These are phyloP conservation scores for Entomortierella chlamydospora DNA, from an alignment of 192 early-diverging fungal species.

Conservation along the genomic window DNA sequence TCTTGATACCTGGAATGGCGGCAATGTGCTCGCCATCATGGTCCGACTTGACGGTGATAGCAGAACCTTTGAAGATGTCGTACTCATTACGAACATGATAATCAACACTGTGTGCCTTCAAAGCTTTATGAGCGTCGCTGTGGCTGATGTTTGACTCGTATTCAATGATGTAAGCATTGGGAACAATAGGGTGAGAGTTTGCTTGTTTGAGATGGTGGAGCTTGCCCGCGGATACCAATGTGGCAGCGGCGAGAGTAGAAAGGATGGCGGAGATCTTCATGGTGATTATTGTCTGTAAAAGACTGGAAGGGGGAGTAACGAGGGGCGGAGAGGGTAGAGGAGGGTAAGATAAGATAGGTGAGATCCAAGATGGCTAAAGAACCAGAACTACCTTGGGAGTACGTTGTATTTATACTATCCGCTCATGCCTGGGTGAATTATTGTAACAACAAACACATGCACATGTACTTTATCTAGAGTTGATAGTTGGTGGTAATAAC, in stretches of 20 bases:
- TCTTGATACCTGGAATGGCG: slow-evolving; percentile 44
- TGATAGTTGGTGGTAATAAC: no score
- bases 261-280: slow-evolving; percentile 16
- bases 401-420: not conserved
- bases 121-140: not conserved
- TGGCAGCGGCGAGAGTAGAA: slow-evolving; percentile 19
- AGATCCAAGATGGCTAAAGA: not conserved
- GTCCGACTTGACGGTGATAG: slow-evolving; percentile 47
- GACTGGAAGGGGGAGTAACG: not conserved
- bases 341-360: not conserved
- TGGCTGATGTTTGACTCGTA: slow-evolving; percentile 25
- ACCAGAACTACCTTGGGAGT: not conserved
- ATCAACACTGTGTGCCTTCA: slow-evolving; percentile 18
- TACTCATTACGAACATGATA: slow-evolving; percentile 55
- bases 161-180: slow-evolving; percentile 29
- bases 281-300: slow-evolving; percentile 6
- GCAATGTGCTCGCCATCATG: slow-evolving; percentile 36
- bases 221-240: slow-evolving; percentile 34
- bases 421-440: no score
- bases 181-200: not conserved
- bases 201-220: slow-evolving; percentile 1
- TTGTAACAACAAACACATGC: no score
- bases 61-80: slow-evolving; percentile 57
- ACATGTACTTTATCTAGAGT: no score
- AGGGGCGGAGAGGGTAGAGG: not conserved